A percentile compares a stretch with the other conserved stretches of the same genome.
These are phyloP conservation scores for Yamadazyma diospyri DNA, from an alignment of 1,139 yeast species.

Conservation along the genomic window DNA sequence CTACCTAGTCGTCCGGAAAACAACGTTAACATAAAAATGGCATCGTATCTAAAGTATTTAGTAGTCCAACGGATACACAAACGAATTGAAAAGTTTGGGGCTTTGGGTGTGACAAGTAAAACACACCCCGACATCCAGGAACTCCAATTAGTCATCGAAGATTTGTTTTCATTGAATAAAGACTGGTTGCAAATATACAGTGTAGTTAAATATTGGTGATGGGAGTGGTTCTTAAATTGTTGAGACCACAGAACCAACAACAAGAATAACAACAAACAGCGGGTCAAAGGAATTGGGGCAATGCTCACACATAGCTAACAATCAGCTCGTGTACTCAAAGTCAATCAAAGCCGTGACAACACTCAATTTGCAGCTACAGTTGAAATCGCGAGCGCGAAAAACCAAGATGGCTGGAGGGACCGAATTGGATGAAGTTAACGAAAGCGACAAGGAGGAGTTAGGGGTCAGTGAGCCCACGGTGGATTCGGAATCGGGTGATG, in stretches of 20 bases:
- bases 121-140: neutral
- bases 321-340: too few relatives aligned
- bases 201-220: neutral
- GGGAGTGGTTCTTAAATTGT: neutral
- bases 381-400: too few relatives aligned
- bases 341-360: too few relatives aligned
- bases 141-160: neutral
- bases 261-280: neutral
- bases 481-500: slow-evolving; percentile 11
- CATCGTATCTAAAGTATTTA: neutral
- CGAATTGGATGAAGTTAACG: too few relatives aligned
- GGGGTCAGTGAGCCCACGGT: too few relatives aligned
- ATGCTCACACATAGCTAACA: too few relatives aligned
- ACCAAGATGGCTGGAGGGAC: too few relatives aligned
- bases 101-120: neutral
- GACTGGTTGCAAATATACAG: neutral
- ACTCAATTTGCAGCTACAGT: too few relatives aligned
- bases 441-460: too few relatives aligned
- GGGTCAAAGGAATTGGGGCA: too few relatives aligned
- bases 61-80: neutral
- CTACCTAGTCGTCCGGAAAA: neutral
- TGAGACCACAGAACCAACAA: neutral
- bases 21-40: neutral
- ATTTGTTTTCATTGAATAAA: neutral
- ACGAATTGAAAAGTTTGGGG: neutral